Percentiles rank a stretch among this genome's conserved stretches.
Conservation (phyloP, 2,329 filamentous ascomycete genomes). For the Trichothecium sympodiale region DNA sequence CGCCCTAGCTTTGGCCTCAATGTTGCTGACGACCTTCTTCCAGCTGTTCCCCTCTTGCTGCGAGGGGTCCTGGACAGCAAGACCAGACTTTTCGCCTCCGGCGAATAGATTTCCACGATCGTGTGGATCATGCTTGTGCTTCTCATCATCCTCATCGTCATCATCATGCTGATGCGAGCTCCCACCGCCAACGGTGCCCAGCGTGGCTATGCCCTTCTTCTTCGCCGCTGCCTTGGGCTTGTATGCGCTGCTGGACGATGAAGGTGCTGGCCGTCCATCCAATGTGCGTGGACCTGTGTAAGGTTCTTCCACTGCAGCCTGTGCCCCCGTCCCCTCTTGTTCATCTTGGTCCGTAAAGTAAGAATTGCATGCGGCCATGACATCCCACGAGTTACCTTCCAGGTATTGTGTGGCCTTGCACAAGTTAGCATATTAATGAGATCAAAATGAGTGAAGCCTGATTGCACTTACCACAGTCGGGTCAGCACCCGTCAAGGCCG, state of each 20-base stretch:
- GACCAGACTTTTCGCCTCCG: constrained; percentile 72
- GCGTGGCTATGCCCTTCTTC: constrained; percentile 49
- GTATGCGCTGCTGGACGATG: constrained; percentile 22
- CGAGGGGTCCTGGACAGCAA: constrained; percentile 54
- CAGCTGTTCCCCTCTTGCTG: constrained; percentile 32
- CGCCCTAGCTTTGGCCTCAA: constrained; percentile 53
- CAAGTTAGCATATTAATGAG: background rate
- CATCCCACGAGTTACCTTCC: constrained; percentile 52
- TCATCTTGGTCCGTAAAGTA: constrained; percentile 51
- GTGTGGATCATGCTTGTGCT: constrained; percentile 43
- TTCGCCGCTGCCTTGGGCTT: constrained; percentile 31
- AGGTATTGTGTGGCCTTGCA: constrained; percentile 57
- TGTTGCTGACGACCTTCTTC: constrained; percentile 48
- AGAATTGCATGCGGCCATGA: constrained; percentile 48
- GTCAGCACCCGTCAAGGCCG: constrained; percentile 40
- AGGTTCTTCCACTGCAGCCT: constrained; percentile 15
- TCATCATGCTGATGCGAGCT: constrained; percentile 35
- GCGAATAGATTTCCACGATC: constrained; percentile 64
- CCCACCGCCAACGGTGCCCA: constrained; percentile 42
- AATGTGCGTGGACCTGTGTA: constrained; percentile 54
- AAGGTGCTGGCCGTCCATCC: constrained; percentile 48
- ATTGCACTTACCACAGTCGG: constrained; percentile 30
- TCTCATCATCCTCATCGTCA: constrained; percentile 48
- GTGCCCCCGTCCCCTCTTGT: background rate
- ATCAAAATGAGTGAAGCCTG: background rate